Evolutionary conservation across 495 filamentous ascomycete genomes (phyloP).

Genomic region (Trichoderma virens): DNA sequence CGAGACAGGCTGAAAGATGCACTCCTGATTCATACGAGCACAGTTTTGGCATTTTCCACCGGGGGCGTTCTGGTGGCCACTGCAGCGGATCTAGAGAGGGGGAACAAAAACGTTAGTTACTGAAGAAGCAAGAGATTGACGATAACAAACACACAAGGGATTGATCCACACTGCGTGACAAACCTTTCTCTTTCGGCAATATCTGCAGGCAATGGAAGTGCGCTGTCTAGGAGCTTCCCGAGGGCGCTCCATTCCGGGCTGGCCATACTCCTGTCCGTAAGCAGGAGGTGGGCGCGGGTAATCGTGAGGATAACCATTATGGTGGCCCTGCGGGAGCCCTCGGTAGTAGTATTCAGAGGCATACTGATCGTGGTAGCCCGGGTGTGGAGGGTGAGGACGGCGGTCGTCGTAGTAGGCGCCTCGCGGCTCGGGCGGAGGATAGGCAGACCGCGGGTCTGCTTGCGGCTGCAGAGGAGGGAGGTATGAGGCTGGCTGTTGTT

Average conservation of each 20-base stretch:
- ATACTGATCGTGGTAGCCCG: conserved; percentile 15
- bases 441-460: conserved; percentile 16
- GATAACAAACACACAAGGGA: neutral
- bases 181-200: conserved; percentile 45
- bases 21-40: conserved; percentile 43
- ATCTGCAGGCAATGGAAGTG: conserved; percentile 45
- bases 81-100: conserved; percentile 39
- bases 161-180: neutral
- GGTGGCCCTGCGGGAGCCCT: conserved; percentile 1
- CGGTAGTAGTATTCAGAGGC: conserved; percentile 10
- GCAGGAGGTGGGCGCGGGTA: conserved; percentile 16
- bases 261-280: conserved; percentile 21
- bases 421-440: conserved; percentile 10
- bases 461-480: conserved; percentile 16
- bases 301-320: conserved; percentile 22
- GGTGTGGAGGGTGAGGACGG: conserved; percentile 17
- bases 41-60: conserved; percentile 46
- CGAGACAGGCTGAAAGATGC: conserved; percentile 43
- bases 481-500: conserved; percentile 15
- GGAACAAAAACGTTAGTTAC: conserved; percentile 13
- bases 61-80: conserved; percentile 40
- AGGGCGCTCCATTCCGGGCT: conserved; percentile 17
- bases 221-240: conserved; percentile 39
- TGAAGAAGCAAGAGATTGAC: neutral
- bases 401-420: conserved; percentile 13